Evolutionary conservation across 2,329 filamentous ascomycete genomes (phyloP), one percentile per base, ranked within the genome.

Genomic region (Trichoderma polysporum): DNA sequence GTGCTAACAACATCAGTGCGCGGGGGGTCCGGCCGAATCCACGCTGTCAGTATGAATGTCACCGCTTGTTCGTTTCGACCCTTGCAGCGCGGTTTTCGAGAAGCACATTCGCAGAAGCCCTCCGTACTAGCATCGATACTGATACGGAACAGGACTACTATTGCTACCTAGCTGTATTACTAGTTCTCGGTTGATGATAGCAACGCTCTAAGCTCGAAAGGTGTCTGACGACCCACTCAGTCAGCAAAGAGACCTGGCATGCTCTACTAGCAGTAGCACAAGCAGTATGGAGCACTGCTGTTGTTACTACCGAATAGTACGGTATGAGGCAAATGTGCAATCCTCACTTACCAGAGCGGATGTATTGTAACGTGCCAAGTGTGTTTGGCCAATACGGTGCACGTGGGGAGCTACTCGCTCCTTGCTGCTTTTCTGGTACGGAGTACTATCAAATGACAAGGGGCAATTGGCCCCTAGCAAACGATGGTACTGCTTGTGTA

Each of bases 201-300:
- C 37, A 27, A 50, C 60, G 37, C 37, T 47, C 33, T 39, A 37
- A 39, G 13, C 53, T 56, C 53, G 33, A 56, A 56, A 56, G 10
- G 17, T 27, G 37, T 64, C 50, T 64, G 60, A 64, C 60, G 49
- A 35, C 60, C 60, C 47, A 64, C 60, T 31, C 50, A 8, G 60
- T 64, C 49, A 64, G 60, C 60, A 64, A 63, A 64, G 60, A 64
- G 37, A 56, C 60, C 60, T 41, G 49, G 27, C 49, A 45, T 61
- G 45, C 41, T 22, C 31, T 60, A 49, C 19, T 35, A 62, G 57
- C 12, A 61, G 57, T n/a, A 61, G 37, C 56, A 59, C n/a, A 22
- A 31, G 50, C 54, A 57, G 25, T 22, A 62, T 53, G 47, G 33
- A 62, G 35, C 59, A 33, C 15, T 39, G 27, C 41, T 31, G 13